Base-by-base conservation (phyloP, 371 early-diverging fungal species). In the Mucor saturninus region DNA sequence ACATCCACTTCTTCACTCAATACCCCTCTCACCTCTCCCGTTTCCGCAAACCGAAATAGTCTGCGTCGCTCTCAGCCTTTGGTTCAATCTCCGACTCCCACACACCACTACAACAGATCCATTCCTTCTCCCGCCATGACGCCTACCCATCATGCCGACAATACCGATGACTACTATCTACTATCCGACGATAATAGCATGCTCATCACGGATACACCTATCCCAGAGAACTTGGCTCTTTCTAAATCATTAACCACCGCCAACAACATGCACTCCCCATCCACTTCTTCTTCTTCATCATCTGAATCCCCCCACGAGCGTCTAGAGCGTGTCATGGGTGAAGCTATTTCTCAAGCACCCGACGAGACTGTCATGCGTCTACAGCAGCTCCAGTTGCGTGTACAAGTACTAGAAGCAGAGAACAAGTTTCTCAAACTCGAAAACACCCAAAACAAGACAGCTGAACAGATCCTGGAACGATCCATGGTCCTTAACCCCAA, bases 361-460 rank as follows among this genome's bases (percentile, higher is more conserved):
- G 79, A 84, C 46, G 74, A 80, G 29, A 67, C 72, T n/a, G 68
- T 71, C 13, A 73, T 81, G 69, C 74, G 73, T 10, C 51, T 84
- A n/a, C 83, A 84, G 50, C 83, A 83, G 38, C 59, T 83, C 2
- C 80, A 81, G 50, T 48, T 81, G 9, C 76, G 81, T 32, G 75
- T 85, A 7, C 83, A 81, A 52, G 79, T 83, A 0, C 65, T 85
- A 15, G 83, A 83, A 64, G 79, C 81, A 4, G 85, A 85, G 67
- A 85, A 85, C 61, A 72, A 76, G 42, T 74, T 59, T 35, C 65
- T 84, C 10, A 81, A 81, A 29, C 59, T 79, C 1, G 79, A 84
- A 49, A 80, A 81, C 54, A 74, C 80, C 2, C 81, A 81, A 57
- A 74, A 75, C 50, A 77, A 75, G 46, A 56, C 73, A 4, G 74